phyloP scores from a whole-genome alignment of 371 early-diverging fungal species.

The Chytridium lagenaria region DNA sequence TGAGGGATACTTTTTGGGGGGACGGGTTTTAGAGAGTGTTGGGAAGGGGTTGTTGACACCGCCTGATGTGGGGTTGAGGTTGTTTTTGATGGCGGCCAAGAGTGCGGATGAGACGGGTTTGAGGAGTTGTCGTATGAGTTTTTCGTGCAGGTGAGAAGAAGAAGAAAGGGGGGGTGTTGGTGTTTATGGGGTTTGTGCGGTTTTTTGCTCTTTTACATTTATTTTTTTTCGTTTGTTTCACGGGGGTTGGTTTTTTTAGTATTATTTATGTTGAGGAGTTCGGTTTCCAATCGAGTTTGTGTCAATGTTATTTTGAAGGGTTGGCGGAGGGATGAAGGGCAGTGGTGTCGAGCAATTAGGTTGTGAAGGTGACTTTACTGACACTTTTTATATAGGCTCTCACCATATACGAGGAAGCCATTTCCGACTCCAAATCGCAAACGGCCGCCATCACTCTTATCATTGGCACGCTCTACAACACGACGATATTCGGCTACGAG shows the following conservation, averaged over 20 bases:
- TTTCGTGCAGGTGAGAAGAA: conserved; percentile 73
- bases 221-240: too few relatives aligned
- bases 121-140: conserved; percentile 92
- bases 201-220: too few relatives aligned
- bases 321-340: too few relatives aligned
- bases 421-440: conserved; percentile 86
- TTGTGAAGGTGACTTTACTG: too few relatives aligned
- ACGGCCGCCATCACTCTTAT: conserved; percentile 81
- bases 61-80: conserved; percentile 75
- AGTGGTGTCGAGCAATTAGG: too few relatives aligned
- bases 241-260: too few relatives aligned
- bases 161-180: too few relatives aligned
- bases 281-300: too few relatives aligned
- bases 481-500: conserved; percentile 75
- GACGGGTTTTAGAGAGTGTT: conserved; percentile 28
- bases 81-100: conserved; percentile 82
- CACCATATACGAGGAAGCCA: conserved; percentile 88
- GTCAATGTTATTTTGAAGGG: too few relatives aligned
- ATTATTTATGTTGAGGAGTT: too few relatives aligned
- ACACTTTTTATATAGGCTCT: too few relatives aligned
- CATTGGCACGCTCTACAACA: conserved; percentile 75
- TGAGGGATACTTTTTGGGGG: conserved; percentile 52
- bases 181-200: too few relatives aligned
- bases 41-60: conserved; percentile 43
- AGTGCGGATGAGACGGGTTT: conserved; percentile 74